These are phyloP conservation scores for Hibiscus trionum DNA, from an alignment of 345 rosid species.

Conservation along the genomic window DNA sequence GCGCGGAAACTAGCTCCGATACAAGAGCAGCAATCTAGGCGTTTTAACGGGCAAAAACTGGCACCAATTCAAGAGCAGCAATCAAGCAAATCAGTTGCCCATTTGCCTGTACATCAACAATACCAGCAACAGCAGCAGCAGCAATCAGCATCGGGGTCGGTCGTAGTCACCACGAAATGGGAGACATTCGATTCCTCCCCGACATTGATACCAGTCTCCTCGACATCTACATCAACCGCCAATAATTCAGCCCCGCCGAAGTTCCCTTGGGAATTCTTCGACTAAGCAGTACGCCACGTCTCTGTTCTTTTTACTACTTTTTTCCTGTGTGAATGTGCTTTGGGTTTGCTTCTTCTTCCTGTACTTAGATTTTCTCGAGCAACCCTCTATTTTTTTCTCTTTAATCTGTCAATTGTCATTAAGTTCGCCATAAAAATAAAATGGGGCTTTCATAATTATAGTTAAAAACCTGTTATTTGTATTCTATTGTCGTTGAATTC, in stretches of 20 bases:
- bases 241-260: conserved; percentile 42
- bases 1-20: conserved; percentile 22
- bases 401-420: conserved; percentile 17
- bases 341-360: conserved; percentile 52
- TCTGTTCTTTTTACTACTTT: neutral
- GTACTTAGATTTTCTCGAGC: conserved; percentile 59
- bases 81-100: conserved; percentile 35
- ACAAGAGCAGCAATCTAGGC: conserved; percentile 26
- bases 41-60: conserved; percentile 34
- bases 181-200: conserved; percentile 76
- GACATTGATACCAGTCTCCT: conserved; percentile 22
- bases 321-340: conserved; percentile 55
- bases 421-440: conserved; percentile 39
- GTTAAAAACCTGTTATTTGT: neutral
- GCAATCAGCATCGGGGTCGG: conserved; percentile 43
- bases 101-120: conserved; percentile 30
- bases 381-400: conserved; percentile 20
- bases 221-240: conserved; percentile 27
- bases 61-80: conserved; percentile 37
- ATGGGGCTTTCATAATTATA: conserved; percentile 33
- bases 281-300: conserved; percentile 27
- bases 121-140: conserved; percentile 19
- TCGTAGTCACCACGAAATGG: conserved; percentile 79
- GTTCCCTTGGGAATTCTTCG: conserved; percentile 92
- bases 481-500: conserved; percentile 8